phyloP scores from a whole-genome alignment of 768 basidiomycete species.

The Cystofilobasidium capitatum region DNA sequence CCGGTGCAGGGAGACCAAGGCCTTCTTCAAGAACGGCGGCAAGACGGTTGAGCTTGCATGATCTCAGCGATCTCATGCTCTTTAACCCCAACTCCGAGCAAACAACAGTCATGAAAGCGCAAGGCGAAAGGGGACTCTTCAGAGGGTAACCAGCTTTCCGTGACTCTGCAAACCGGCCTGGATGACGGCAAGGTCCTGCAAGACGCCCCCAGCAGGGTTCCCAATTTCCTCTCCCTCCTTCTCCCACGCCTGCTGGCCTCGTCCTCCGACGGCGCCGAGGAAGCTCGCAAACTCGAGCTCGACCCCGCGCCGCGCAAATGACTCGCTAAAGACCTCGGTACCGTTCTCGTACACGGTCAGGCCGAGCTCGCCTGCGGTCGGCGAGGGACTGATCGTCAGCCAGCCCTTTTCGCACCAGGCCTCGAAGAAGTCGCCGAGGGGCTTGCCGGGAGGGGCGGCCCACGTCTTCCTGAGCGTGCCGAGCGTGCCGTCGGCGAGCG shows the following conservation, averaged over 20 bases:
- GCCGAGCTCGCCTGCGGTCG: background rate
- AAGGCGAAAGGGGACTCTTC: too few species aligned
- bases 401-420: conserved; percentile 10
- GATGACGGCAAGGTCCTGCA: conserved; percentile 19
- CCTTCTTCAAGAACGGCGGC: conserved; percentile 77
- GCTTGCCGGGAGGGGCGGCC: background rate
- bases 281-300: conserved; percentile 16
- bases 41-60: too few species aligned
- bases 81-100: too few species aligned
- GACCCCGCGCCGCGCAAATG: background rate
- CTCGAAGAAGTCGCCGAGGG: background rate
- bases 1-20: conserved; percentile 76
- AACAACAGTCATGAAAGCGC: too few species aligned
- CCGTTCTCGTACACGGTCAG: background rate
- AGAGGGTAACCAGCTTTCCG: background rate
- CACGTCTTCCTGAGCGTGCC: conserved; percentile 11
- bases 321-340: background rate
- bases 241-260: background rate
- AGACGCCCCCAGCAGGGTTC: conserved; percentile 2
- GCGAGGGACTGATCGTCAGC: background rate
- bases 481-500: background rate
- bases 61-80: too few species aligned
- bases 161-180: conserved; percentile 13
- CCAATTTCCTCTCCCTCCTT: background rate
- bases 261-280: background rate